Evolutionary conservation across 495 filamentous ascomycete species (phyloP).

Genomic region (Xylaria intraflava): DNA sequence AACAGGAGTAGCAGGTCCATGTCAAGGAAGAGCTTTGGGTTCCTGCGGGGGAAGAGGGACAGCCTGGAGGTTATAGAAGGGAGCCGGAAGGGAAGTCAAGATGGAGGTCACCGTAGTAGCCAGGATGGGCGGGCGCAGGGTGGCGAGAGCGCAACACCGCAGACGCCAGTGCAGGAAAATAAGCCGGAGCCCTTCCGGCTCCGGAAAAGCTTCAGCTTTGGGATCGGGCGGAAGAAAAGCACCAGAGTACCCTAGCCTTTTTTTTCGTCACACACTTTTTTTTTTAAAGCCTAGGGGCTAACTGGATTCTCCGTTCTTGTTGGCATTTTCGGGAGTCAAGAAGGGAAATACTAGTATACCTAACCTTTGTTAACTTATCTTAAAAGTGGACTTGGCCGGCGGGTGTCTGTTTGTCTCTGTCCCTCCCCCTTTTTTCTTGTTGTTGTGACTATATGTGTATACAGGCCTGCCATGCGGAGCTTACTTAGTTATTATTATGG

Average conservation of each 20-base stretch:
- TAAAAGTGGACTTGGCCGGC: no score
- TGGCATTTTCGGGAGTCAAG: slow-evolving; percentile 8
- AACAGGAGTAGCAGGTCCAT: slow-evolving; percentile 37
- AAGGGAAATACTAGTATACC: neutral
- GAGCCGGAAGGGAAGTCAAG: slow-evolving; percentile 28
- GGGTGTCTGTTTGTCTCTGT: no score
- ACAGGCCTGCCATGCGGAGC: no score
- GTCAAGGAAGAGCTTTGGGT: slow-evolving; percentile 45
- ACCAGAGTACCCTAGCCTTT: slow-evolving; percentile 30
- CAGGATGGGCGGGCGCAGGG: slow-evolving; percentile 20
- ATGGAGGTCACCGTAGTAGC: slow-evolving; percentile 12
- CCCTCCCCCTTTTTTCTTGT: no score
- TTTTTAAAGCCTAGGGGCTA: neutral
- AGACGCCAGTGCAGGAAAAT: slow-evolving; percentile 6
- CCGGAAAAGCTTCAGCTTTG: slow-evolving; percentile 51
- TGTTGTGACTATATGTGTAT: no score
- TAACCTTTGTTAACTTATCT: no score
- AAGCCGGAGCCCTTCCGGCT: slow-evolving; percentile 27
- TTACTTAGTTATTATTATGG: no score
- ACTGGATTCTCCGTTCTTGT: neutral
- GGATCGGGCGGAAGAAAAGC: slow-evolving; percentile 56
- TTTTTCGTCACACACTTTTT: neutral
- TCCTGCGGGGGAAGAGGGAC: slow-evolving; percentile 30
- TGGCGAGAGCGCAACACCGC: slow-evolving; percentile 21
- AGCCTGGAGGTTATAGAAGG: slow-evolving; percentile 25